Evolutionary conservation across 2,329 filamentous ascomycete genomes (phyloP), one percentile per base, ranked within the genome.

Genomic region (Penicillium corylophilum): DNA sequence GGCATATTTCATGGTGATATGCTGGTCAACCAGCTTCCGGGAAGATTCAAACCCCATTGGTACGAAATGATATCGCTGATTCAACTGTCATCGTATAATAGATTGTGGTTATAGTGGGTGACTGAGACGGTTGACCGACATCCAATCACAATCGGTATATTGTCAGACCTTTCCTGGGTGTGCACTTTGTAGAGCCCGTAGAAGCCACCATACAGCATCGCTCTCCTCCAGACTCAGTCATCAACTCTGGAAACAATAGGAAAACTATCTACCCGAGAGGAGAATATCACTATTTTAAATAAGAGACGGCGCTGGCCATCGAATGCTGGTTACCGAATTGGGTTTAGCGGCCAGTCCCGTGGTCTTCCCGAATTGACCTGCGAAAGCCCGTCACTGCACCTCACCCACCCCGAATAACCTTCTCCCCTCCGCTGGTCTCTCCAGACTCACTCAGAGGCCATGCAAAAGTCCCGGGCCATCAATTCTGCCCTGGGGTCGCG

Each of bases 381-480:
- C 62, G 57, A 67, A 68, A 62, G 51, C 48, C 62, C 63, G 61
- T 60, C 58, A 57, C 57, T 58, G 55, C 60, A 56, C 59, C 58
- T 59, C 56, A 61, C 56, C 35, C 47, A 53, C 57, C 57, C 54
- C 52, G 51, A 57, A 55, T 60, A 48, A 57, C 56, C 53, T 54
- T 54, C 57, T 60, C 54, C 56, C 43, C 54, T 64, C 60, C 56
- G 58, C 51, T 59, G 58, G 58, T 63, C 58, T 64, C 59, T 44
- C 59, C 54, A 62, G 51, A 62, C 59, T 53, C 55, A 59, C 61
- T 63, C 54, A 68, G 67, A 69, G 66, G 69, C 69, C 63, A 77
- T 77, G 74, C 73, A 76, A 63, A 74, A 74, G 69, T 72, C 69
- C 63, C 70, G 71, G 67, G 68, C 70, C 59, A 68, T 71, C 60